phyloP scores from a whole-genome alignment of 2,329 filamentous ascomycete species.

The Exophiala phaeomuriformis region DNA sequence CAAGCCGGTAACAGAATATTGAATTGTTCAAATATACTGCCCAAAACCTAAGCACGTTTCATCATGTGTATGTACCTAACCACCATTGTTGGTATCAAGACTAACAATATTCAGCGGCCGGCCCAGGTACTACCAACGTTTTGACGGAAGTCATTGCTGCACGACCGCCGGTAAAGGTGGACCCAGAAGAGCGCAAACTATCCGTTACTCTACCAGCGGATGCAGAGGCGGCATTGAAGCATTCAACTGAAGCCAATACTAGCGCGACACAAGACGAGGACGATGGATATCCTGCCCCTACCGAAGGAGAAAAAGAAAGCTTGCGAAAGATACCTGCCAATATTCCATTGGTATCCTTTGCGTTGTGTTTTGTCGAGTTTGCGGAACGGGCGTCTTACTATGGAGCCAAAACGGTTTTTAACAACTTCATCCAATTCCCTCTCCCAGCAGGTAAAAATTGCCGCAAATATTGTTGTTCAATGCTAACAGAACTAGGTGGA shows the following conservation, averaged over 20 bases:
- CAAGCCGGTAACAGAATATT: no score
- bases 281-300: slow-evolving; percentile 33
- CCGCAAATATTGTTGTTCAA: not conserved
- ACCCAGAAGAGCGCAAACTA: not conserved
- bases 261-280: not conserved
- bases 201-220: not conserved
- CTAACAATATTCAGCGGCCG: not conserved
- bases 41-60: no score
- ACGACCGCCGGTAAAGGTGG: not conserved
- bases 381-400: slow-evolving; percentile 75
- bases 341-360: slow-evolving; percentile 60
- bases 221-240: not conserved
- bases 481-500: slow-evolving; percentile 42
- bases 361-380: slow-evolving; percentile 64
- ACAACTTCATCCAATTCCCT: slow-evolving; percentile 53
- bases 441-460: slow-evolving; percentile 45
- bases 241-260: not conserved
- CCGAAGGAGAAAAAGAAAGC: slow-evolving; percentile 30
- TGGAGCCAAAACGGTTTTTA: slow-evolving; percentile 60
- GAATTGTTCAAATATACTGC: no score
- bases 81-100: not conserved
- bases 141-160: not conserved
- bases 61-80: not conserved
- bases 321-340: slow-evolving; percentile 44
- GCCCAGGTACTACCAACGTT: not conserved